Evolutionary conservation across 2,329 filamentous ascomycete genomes (phyloP).

Genomic region (Xylaria sp.): DNA sequence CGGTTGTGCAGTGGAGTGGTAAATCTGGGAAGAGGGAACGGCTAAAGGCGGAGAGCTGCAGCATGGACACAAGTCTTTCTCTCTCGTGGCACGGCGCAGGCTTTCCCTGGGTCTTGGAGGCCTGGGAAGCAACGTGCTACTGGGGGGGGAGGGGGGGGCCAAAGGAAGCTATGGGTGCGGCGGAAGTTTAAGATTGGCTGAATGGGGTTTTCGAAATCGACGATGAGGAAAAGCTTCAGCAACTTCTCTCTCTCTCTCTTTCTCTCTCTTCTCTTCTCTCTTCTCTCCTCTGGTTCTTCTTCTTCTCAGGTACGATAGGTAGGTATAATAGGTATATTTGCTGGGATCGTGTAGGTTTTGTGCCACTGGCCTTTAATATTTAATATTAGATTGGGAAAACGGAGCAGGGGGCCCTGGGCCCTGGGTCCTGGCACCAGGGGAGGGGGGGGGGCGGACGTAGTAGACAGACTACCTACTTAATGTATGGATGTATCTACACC

Average conservation of each 20-base stretch:
- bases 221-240: conserved; percentile 29
- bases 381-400: conserved; percentile 33
- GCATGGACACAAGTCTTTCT: conserved; percentile 34
- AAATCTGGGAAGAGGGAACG: conserved; percentile 32
- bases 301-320: too few species aligned
- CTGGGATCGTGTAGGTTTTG: conserved; percentile 33
- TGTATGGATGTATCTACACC: not conserved
- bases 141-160: not conserved
- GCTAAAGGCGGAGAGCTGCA: conserved; percentile 44
- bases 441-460: conserved; percentile 15
- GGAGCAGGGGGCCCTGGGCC: conserved; percentile 23
- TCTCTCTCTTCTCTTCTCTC: too few species aligned
- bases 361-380: conserved; percentile 33
- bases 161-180: conserved; percentile 24
- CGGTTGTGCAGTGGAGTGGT: conserved; percentile 39
- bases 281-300: too few species aligned
- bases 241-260: conserved; percentile 9
- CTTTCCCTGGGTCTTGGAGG: conserved; percentile 27
- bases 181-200: conserved; percentile 4
- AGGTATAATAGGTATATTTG: conserved; percentile 19
- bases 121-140: conserved; percentile 28
- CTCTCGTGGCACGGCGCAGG: conserved; percentile 31
- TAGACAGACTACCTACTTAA: conserved; percentile 1
- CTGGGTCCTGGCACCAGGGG: conserved; percentile 3
- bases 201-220: too few species aligned